Conservation (phyloP, 768 basidiomycete species). For the Collybia mongolica region DNA sequence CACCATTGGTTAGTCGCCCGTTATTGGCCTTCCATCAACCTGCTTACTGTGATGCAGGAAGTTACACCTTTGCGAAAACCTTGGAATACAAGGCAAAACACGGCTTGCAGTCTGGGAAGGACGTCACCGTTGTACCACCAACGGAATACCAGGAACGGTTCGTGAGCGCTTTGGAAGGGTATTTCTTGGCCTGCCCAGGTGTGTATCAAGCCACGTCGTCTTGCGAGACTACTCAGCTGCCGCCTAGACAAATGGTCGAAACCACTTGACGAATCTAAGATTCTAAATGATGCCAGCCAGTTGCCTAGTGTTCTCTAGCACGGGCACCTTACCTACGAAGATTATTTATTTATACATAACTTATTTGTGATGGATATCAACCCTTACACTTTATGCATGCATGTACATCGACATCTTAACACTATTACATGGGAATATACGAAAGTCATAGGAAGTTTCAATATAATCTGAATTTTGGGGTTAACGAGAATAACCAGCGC, state of each 20-base stretch:
- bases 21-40: neutral
- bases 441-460: no score
- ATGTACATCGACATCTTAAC: neutral
- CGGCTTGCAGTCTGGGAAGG: constrained; percentile 64
- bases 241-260: constrained; percentile 49
- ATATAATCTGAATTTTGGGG: no score
- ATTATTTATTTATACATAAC: constrained; percentile 4
- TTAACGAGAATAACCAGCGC: no score
- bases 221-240: neutral
- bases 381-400: neutral
- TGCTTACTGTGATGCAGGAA: constrained; percentile 40
- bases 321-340: neutral
- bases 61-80: constrained; percentile 84
- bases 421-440: no score
- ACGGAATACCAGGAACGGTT: constrained; percentile 80
- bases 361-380: neutral
- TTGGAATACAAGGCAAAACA: constrained; percentile 87
- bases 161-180: constrained; percentile 66
- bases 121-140: constrained; percentile 80
- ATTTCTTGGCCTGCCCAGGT: constrained; percentile 81
- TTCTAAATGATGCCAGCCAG: constrained; percentile 33
- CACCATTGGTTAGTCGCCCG: constrained; percentile 58
- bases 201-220: constrained; percentile 5
- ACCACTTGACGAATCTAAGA: constrained; percentile 36
- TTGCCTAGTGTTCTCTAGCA: constrained; percentile 44